Base-by-base conservation (phyloP, 441 rosid genomes). In the Erodium texanum region DNA sequence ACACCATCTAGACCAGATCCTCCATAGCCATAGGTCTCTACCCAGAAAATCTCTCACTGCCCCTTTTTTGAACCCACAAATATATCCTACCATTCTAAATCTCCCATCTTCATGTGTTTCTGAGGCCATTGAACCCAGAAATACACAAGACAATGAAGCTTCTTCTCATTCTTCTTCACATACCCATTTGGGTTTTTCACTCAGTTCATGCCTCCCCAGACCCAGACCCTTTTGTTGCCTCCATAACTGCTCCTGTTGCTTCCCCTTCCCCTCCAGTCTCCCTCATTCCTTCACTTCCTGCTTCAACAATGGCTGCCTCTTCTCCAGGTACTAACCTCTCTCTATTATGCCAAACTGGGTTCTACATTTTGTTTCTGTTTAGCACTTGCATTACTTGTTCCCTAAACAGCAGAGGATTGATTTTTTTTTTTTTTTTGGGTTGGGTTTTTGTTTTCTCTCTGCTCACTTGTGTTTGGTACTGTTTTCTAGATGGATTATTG, bases 311-410 rank as follows among this genome's bases (percentile, higher is more conserved):
- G 84, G 75, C 84, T 52, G 76, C 82, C 32, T 74, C 85, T 41
- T 83, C 96, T 75, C 97, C 97, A 77, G 97, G 97, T 92, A 73
- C 22, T n/a, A 52, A 52, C 7, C 59, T 52, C 59, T 52, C 22
- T n/a, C 59, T 52, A 10, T 50, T n/a, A 5, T 15, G n/a, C 50
- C 11, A 0, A 14, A 14, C 12, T 11, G 50, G 50, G 50, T 4
- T 43, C 50, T 43, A 14, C 50, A 43, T 11, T 29, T 29, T 29
- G 6, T 29, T 29, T 29, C 34, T 29, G 34, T 29, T 29, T 1
- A 29, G 34, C 34, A 29, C 34, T 29, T 34, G 38, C 10, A 5
- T 5, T 34, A 34, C 38, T 34, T 34, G 38, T 34, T 34, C 38
- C 38, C 15, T 43, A 14, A 8, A 43, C 50, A 43, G 50, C 12